Base-by-base conservation (phyloP, 208 protist species). In the Herpetomonas muscarum region DNA sequence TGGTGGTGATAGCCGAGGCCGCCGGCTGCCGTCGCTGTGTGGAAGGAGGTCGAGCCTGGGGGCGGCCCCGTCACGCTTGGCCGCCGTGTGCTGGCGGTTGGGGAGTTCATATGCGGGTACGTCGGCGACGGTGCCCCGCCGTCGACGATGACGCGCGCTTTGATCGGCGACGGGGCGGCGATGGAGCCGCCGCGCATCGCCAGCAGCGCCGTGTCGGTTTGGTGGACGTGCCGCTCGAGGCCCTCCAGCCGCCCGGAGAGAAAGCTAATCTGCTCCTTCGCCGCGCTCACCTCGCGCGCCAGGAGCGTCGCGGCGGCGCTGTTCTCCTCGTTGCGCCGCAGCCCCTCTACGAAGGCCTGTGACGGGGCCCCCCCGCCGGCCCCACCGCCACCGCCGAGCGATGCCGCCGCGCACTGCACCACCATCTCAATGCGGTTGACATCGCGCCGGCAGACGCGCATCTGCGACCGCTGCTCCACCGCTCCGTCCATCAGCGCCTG, bases 361-460 rank as follows among this genome's bases (percentile, higher is more conserved):
- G n/a, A n/a, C n/a, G n/a, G n/a, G 34, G 26, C n/a, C 21, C 15
- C 22, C 37, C 15, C 34, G 24, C 15, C 25, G 17, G 19, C 19
- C 34, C 6, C 30, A 9, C 37, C 7, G 30, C 48, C 31, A 1
- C 49, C 44, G 17, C 24, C 31, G 3, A 42, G 12, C 12, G 3
- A 2, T 5, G 61, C 26, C 1, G 55, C 53, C 21, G 34, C 50
- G 32, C 74, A 76, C 60, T 83, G 68, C 19, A 91, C 52, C 13
- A 91, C 63, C 71, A 88, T 83, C 48, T 88, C 81, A 3, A 94
- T 55, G 1, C 78, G 75, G 51, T 90, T 90, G 56, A 91, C 72
- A 41, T 94, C 84, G 30, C 76, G 65, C 25, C 76, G 70, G 28
- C 78, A 88, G n/a, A 52, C 19, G 0, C 84, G 87, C 37, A 86